phyloP scores from a whole-genome alignment of 805 yeast species.

The Candida ascalaphidarum region DNA sequence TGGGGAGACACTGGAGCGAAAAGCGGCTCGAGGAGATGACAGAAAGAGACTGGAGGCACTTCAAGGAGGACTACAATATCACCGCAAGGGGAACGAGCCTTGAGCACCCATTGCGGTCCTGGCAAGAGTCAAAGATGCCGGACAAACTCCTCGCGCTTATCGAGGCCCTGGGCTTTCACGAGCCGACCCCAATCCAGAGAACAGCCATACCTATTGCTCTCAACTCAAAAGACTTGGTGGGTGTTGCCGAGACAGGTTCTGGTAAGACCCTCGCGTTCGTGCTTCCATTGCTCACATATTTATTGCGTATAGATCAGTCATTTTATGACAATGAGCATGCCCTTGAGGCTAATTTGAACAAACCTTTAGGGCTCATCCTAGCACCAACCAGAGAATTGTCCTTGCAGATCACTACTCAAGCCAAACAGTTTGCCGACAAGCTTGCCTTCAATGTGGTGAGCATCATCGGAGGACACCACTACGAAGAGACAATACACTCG shows the following conservation, averaged over 20 bases:
- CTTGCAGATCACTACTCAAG: slow-evolving; percentile 69
- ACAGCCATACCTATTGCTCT: slow-evolving; percentile 74
- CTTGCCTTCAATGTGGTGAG: slow-evolving; percentile 45
- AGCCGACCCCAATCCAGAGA: slow-evolving; percentile 88
- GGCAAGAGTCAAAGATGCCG: slow-evolving; percentile 61
- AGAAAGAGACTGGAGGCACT: slow-evolving; percentile 81
- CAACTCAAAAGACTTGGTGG: slow-evolving; percentile 58
- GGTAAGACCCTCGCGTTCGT: slow-evolving; percentile 87
- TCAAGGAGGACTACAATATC: slow-evolving; percentile 71
- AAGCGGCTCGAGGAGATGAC: slow-evolving; percentile 63
- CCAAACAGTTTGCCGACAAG: slow-evolving; percentile 38
- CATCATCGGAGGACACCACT: slow-evolving; percentile 84
- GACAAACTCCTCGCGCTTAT: slow-evolving; percentile 16
- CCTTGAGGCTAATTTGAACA: slow-evolving; percentile 39
- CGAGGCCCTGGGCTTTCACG: slow-evolving; percentile 35
- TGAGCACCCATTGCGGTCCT: slow-evolving; percentile 53
- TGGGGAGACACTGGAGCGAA: slow-evolving; percentile 52
- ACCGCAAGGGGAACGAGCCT: slow-evolving; percentile 34
- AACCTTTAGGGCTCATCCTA: slow-evolving; percentile 71
- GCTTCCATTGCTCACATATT: slow-evolving; percentile 58
- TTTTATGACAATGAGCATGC: slow-evolving; percentile 30
- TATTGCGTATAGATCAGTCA: slow-evolving; percentile 26
- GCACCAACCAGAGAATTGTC: slow-evolving; percentile 96
- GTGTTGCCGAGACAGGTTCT: slow-evolving; percentile 94
- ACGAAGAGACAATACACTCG: slow-evolving; percentile 60